Conservation (phyloP, 257 asterid species). For the Cruciata laevipes region DNA sequence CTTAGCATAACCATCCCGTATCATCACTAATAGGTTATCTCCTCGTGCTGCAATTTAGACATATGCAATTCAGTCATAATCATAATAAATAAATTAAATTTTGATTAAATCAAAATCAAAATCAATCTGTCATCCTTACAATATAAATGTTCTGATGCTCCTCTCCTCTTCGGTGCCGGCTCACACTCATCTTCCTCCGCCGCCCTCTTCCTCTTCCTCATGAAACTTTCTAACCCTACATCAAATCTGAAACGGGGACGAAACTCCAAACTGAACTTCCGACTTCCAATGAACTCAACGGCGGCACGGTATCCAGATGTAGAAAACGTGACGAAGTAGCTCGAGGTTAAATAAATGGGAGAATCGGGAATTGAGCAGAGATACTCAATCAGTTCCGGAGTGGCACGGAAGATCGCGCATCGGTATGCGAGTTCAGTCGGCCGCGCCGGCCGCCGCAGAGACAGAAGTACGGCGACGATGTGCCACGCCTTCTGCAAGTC, state of each 20-base stretch:
- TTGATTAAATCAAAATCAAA: neutral
- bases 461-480: conserved; percentile 42
- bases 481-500: conserved; percentile 50
- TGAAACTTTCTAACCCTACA: conserved; percentile 26
- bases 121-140: conserved; percentile 21
- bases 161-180: conserved; percentile 23
- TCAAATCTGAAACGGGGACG: conserved; percentile 18
- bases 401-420: conserved; percentile 22
- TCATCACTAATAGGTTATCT: conserved; percentile 13
- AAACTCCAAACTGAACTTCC: conserved; percentile 7
- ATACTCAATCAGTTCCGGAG: conserved; percentile 39
- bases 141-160: conserved; percentile 9
- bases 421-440: conserved; percentile 41
- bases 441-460: conserved; percentile 37
- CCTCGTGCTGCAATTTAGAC: conserved; percentile 30
- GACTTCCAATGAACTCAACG: conserved; percentile 28
- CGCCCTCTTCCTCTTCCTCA: conserved; percentile 49
- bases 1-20: conserved; percentile 24
- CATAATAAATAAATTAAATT: neutral
- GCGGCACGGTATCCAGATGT: conserved; percentile 33
- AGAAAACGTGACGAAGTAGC: conserved; percentile 46
- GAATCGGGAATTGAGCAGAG: conserved; percentile 63
- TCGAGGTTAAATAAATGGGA: conserved; percentile 39
- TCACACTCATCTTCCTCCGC: conserved; percentile 27
- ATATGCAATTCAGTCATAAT: neutral